phyloP scores from a whole-genome alignment of 75 land plant species.

The Pinus albicaulis region DNA sequence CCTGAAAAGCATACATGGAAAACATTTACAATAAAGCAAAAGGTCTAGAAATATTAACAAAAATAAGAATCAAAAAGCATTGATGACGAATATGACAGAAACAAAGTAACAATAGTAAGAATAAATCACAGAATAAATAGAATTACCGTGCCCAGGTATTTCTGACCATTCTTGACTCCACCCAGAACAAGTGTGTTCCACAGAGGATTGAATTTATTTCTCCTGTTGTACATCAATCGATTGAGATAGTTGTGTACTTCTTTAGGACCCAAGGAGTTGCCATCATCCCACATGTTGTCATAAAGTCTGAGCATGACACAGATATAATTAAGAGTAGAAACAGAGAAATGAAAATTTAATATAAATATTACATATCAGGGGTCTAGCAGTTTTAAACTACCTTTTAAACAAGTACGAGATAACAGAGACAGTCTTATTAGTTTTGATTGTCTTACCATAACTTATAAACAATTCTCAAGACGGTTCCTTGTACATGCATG shows the following conservation, averaged over 20 bases:
- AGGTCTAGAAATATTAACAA: neutral
- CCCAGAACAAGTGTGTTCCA: slow-evolving; percentile 88
- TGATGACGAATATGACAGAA: neutral
- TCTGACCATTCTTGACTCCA: slow-evolving; percentile 84
- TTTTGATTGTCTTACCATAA: neutral
- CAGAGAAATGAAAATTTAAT: neutral
- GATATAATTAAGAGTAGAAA: neutral
- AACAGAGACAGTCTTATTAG: neutral
- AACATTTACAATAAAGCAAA: neutral
- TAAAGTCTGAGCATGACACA: slow-evolving; percentile 36
- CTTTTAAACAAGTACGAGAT: neutral
- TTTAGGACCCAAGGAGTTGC: slow-evolving; percentile 83
- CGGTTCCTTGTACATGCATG: neutral
- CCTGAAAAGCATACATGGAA: slow-evolving; percentile 40
- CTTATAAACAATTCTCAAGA: neutral
- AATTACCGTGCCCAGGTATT: slow-evolving; percentile 74
- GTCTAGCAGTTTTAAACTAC: neutral
- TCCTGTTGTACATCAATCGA: slow-evolving; percentile 85
- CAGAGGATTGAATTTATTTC: slow-evolving; percentile 89
- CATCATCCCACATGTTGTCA: slow-evolving; percentile 99
- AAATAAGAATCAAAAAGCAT: neutral
- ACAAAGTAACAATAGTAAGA: neutral
- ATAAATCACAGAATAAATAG: neutral
- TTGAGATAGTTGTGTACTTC: slow-evolving; percentile 82
- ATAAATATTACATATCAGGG: neutral